phyloP scores from a whole-genome alignment of 2,329 filamentous ascomycete genomes.

The Trichoderma oligosporum region DNA sequence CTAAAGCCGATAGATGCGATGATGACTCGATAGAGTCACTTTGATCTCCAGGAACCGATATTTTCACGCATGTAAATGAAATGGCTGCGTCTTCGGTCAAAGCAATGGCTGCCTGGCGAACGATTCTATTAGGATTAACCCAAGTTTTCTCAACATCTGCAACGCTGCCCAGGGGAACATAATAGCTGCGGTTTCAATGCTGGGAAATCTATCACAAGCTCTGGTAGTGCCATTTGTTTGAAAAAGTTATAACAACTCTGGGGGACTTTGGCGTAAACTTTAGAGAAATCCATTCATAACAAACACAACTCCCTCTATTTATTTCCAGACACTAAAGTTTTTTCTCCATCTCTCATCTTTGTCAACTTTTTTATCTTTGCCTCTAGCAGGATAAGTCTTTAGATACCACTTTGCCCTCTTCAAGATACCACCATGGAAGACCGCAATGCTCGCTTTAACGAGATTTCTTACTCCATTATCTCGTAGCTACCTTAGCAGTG shows the following conservation, averaged over 20 bases:
- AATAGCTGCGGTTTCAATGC: no score
- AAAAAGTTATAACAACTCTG: not conserved
- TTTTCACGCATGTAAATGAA: no score
- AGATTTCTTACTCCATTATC: not conserved
- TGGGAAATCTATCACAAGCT: no score
- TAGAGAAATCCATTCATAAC: not conserved
- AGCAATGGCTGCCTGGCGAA: no score
- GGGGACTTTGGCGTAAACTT: not conserved
- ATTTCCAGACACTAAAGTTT: not conserved
- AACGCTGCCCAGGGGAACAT: no score
- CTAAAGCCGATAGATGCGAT: no score
- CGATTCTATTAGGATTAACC: no score
- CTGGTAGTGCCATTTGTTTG: not conserved
- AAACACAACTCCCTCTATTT: not conserved
- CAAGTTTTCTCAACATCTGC: no score
- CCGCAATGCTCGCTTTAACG: slow-evolving; percentile 7
- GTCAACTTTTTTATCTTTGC: not conserved
- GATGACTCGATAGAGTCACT: no score
- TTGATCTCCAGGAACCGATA: no score
- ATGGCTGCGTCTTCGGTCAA: no score
- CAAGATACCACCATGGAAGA: not conserved
- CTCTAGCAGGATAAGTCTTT: not conserved
- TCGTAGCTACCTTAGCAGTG: not conserved
- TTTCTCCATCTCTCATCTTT: not conserved
- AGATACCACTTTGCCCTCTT: not conserved